Percentiles rank a stretch among this genome's conserved stretches.
Evolutionary conservation across 1,139 yeast species (phyloP).

Genomic region (Groenewaldozyma sp.): DNA sequence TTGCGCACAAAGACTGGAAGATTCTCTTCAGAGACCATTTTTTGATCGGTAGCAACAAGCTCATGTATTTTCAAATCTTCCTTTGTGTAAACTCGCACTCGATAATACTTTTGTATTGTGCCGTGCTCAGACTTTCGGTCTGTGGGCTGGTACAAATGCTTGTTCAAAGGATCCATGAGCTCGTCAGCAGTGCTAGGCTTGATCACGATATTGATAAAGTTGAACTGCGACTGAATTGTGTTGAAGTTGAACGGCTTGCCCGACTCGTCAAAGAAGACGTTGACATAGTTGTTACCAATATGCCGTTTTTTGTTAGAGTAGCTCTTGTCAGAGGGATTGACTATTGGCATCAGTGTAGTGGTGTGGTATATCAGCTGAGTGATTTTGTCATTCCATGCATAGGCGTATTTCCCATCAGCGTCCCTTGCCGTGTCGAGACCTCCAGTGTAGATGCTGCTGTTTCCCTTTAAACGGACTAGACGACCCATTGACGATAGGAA

Average conservation of each 20-base stretch:
- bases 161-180: not conserved
- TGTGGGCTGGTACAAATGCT: conserved; percentile 3
- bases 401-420: conserved; percentile 66
- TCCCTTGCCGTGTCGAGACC: conserved; percentile 67
- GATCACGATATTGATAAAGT: conserved; percentile 70
- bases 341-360: conserved; percentile 68
- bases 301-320: conserved; percentile 65
- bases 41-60: conserved; percentile 67
- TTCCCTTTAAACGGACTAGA: conserved; percentile 46
- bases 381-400: conserved; percentile 64
- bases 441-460: conserved; percentile 57
- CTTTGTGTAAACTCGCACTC: conserved; percentile 55
- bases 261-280: conserved; percentile 71
- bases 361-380: conserved; percentile 70
- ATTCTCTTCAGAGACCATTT: conserved; percentile 51
- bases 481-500: conserved; percentile 54
- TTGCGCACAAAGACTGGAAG: conserved; percentile 59
- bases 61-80: conserved; percentile 67
- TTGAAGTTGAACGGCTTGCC: conserved; percentile 60
- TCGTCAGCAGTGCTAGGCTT: conserved; percentile 44
- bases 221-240: conserved; percentile 67
- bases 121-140: conserved; percentile 1
- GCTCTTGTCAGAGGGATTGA: conserved; percentile 34
- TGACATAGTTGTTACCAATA: conserved; percentile 78
- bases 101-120: conserved; percentile 33